These are phyloP conservation scores for Hypholoma sublateritium DNA, from an alignment of 768 basidiomycete species.

Conservation along the genomic window DNA sequence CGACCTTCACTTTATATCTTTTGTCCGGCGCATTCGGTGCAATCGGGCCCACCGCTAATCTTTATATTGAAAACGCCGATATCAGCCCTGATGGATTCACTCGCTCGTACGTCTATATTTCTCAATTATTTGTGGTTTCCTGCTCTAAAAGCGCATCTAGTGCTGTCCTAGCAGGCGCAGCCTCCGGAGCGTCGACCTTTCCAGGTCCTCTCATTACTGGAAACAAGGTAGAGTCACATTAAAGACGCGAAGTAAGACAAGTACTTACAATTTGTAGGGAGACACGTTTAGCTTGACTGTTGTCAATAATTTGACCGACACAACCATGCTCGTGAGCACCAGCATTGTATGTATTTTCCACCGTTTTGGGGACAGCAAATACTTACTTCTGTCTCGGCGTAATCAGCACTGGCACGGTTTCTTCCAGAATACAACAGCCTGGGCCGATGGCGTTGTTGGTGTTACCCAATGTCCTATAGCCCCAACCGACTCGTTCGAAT, in stretches of 20 bases:
- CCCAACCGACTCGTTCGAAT: constrained; percentile 32
- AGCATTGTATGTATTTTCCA: constrained; percentile 2
- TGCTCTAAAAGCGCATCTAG: not conserved
- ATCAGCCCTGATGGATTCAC: constrained; percentile 2
- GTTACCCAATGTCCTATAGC: constrained; percentile 42
- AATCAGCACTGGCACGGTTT: constrained; percentile 46
- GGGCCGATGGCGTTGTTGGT: constrained; percentile 39
- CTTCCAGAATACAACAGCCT: constrained; percentile 31
- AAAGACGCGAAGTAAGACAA: not conserved
- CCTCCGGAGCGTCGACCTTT: not conserved
- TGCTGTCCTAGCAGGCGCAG: constrained; percentile 14
- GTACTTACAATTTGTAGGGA: not conserved
- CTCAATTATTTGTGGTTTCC: not conserved
- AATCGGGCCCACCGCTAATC: not conserved
- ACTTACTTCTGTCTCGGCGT: not conserved
- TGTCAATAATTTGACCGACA: not conserved
- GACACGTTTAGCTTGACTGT: constrained; percentile 1
- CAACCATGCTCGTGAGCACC: not conserved
- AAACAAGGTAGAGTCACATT: not conserved
- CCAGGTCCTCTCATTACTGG: not conserved
- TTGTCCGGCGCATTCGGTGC: not conserved
- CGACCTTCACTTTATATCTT: not conserved
- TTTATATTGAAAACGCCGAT: not conserved
- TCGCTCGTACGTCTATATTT: constrained; percentile 19
- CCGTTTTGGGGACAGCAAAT: not conserved